Conservation (phyloP, 176 grass and related monocot genomes). For the Ensete ventricosum region DNA sequence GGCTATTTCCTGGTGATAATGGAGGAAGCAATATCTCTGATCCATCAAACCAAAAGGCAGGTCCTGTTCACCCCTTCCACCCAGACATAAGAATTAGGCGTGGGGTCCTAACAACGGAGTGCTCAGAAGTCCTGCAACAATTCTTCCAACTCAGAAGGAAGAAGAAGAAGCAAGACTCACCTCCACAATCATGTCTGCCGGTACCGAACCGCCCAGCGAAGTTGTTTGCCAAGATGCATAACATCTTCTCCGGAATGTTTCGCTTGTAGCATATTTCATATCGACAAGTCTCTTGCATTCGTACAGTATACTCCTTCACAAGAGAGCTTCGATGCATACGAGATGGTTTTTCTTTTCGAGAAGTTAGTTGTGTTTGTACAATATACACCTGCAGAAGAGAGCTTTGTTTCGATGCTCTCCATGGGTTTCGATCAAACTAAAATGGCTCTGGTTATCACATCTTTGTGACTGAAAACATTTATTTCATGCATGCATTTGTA, state of each 20-base stretch:
- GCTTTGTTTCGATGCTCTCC: background rate
- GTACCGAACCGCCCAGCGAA: slow-evolving; percentile 51
- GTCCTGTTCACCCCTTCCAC: slow-evolving; percentile 86
- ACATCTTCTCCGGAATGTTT: slow-evolving; percentile 62
- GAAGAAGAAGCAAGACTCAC: slow-evolving; percentile 37
- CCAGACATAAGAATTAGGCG: slow-evolving; percentile 74
- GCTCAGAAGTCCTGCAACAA: slow-evolving; percentile 73
- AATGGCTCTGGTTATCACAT: too few relatives aligned
- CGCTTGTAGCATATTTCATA: slow-evolving; percentile 37
- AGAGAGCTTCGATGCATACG: too few relatives aligned
- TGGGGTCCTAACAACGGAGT: slow-evolving; percentile 55
- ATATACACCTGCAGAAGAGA: background rate
- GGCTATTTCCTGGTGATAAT: slow-evolving; percentile 8
- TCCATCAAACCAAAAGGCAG: slow-evolving; percentile 24
- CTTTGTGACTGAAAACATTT: too few relatives aligned
- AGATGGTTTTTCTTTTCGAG: too few relatives aligned
- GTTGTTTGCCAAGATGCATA: slow-evolving; percentile 68
- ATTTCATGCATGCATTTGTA: too few relatives aligned
- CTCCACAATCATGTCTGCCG: slow-evolving; percentile 26
- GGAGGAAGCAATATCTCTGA: slow-evolving; percentile 42
- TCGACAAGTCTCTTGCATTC: too few relatives aligned
- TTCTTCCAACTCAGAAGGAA: slow-evolving; percentile 77
- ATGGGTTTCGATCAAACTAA: too few relatives aligned
- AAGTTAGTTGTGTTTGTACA: too few relatives aligned
- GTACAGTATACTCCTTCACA: too few relatives aligned